Evolutionary conservation across 139 green algal genomes (phyloP).

Genomic region (Spirogloea muscicola): DNA sequence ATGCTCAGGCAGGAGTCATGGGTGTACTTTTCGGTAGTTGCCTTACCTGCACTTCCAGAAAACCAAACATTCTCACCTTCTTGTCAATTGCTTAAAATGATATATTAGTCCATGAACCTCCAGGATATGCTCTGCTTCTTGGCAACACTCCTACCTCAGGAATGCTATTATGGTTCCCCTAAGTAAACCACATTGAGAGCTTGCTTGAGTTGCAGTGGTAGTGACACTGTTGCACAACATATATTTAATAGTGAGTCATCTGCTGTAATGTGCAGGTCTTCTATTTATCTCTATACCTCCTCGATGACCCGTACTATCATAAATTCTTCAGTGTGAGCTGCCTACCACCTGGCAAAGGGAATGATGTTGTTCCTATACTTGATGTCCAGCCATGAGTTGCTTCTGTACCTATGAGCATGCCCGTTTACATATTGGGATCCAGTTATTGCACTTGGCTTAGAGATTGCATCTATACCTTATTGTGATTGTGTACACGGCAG

Average conservation of each 20-base stretch:
- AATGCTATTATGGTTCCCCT: background rate
- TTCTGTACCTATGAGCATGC: background rate
- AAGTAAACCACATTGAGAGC: background rate
- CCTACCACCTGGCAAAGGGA: background rate
- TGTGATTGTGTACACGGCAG: background rate
- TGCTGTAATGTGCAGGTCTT: conserved; percentile 8
- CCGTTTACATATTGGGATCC: background rate
- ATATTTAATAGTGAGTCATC: too few relatives aligned
- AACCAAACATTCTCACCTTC: too few relatives aligned
- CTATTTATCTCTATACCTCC: conserved; percentile 8
- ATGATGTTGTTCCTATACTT: conserved; percentile 1
- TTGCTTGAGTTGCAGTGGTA: background rate
- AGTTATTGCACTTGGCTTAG: background rate
- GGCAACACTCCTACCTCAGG: too few relatives aligned
- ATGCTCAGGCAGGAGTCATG: background rate
- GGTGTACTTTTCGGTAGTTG: background rate
- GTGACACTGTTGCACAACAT: too few relatives aligned
- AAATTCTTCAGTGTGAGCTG: background rate
- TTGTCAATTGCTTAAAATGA: too few relatives aligned
- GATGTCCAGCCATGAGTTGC: background rate
- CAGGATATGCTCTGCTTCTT: too few relatives aligned
- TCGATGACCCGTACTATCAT: background rate
- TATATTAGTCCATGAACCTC: too few relatives aligned
- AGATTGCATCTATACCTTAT: background rate
- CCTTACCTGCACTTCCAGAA: background rate